Percentiles rank a stretch among this genome's conserved stretches.
These are phyloP conservation scores for Hymenoscyphus fructigenus DNA, from an alignment of 2,329 filamentous ascomycete genomes.

Conservation along the genomic window DNA sequence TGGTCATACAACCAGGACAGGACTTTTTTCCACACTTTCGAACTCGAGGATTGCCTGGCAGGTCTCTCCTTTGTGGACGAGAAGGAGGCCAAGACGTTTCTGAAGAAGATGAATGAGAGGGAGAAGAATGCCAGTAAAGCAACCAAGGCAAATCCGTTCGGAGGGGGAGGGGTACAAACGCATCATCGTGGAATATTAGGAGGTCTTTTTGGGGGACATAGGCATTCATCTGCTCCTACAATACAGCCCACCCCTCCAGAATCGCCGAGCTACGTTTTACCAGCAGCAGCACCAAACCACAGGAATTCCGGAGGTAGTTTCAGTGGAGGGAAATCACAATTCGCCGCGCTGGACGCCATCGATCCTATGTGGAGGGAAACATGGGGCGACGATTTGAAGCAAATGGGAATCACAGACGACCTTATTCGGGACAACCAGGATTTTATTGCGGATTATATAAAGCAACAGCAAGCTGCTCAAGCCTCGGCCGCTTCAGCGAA, in stretches of 20 bases:
- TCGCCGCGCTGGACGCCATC: conserved; percentile 61
- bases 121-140: conserved; percentile 94
- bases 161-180: conserved; percentile 44
- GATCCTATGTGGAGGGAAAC: conserved; percentile 65
- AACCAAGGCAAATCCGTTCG: conserved; percentile 77
- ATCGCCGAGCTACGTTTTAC: conserved; percentile 48
- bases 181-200: conserved; percentile 53
- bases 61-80: conserved; percentile 92
- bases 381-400: conserved; percentile 62
- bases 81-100: conserved; percentile 95
- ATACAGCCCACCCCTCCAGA: conserved; percentile 52
- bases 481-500: conserved; percentile 42
- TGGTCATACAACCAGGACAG: conserved; percentile 96
- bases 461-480: conserved; percentile 53
- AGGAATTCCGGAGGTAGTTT: conserved; percentile 45
- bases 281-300: conserved; percentile 38
- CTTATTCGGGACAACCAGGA: conserved; percentile 68
- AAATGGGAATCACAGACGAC: conserved; percentile 64
- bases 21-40: conserved; percentile 96
- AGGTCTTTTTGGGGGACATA: conserved; percentile 58
- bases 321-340: conserved; percentile 55
- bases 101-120: conserved; percentile 94
- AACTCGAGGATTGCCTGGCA: conserved; percentile 87
- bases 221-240: conserved; percentile 54
- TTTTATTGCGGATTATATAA: conserved; percentile 65